Base-by-base conservation (phyloP, 2,329 filamentous ascomycete species). In the Alternaria metachromatica region DNA sequence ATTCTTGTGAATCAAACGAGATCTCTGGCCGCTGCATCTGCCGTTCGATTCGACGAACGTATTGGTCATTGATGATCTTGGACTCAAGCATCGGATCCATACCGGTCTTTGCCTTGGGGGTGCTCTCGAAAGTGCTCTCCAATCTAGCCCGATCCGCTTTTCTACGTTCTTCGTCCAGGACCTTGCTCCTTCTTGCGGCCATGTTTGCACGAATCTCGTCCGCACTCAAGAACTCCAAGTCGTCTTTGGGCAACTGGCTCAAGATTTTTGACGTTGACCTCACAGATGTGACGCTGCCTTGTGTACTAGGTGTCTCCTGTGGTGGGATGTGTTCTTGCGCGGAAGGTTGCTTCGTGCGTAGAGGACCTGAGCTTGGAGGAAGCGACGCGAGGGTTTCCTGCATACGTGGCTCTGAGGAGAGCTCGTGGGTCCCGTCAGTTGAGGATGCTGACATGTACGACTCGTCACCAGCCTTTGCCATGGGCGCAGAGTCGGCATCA, bases 151-250 rank as follows among this genome's bases (percentile, higher is more conserved):
- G 71, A 1, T 67, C 58, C 44, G 50, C 62, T 65, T 57, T 64
- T 30, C 37, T 64, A 33, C 68, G 69, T 21, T 71, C 68, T 28
- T 57, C 56, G n/a, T 48, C 55, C 9, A 56, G 51, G 8, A 63
- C 33, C 20, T 61, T 63, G 12, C 23, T 53, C 18, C 62, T 68
- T 28, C 67, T 78, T 13, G 56, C 57, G n/a, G 80, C 79, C 76
- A 84, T 82, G 15, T 77, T 76, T 28, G 82, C 81, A 25, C 82
- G 78, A n/a, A 84, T 77, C 21, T 80, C 75, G 12, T 74, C 76
- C 5, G 82, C 80, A 51, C 76, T 83, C 26, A 84, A 69, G 7
- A 78, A 71, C 51, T 84, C 82, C 18, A 83, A 69, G 57, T 83
- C 80, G 45, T 81, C 72, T 46, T 78, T 65, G 2, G 80, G 78